A percentile compares a stretch with the other conserved stretches of the same genome.
phyloP scores from a whole-genome alignment of 2,329 filamentous ascomycete species.

The Colletotrichum neosansevieriae region DNA sequence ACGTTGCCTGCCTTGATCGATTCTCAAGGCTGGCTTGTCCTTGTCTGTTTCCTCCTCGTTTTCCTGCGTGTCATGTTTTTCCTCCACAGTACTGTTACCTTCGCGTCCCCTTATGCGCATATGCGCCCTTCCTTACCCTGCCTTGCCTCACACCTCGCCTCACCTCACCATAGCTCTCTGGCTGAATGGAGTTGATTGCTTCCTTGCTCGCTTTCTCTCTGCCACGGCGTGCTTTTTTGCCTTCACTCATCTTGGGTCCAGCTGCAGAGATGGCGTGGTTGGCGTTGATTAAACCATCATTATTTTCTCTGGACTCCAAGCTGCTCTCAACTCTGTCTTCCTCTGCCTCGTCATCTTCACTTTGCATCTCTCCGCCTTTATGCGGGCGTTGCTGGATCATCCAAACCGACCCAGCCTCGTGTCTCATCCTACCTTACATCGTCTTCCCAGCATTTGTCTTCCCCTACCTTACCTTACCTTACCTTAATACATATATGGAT shows the following conservation, averaged over 20 bases:
- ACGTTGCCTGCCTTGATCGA: neutral
- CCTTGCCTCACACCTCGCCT: neutral
- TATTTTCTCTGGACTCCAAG: neutral
- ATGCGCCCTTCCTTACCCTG: neutral
- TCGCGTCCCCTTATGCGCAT: too few species aligned
- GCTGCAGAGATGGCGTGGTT: neutral
- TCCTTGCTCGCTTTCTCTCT: neutral
- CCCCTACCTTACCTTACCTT: slow-evolving; percentile 14
- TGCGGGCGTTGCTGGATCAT: too few species aligned
- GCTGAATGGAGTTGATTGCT: slow-evolving; percentile 5
- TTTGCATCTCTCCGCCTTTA: neutral
- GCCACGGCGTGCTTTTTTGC: neutral
- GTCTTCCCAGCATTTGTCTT: neutral
- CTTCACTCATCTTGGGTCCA: neutral
- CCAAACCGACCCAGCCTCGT: too few species aligned
- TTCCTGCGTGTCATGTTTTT: neutral
- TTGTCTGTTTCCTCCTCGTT: slow-evolving; percentile 5
- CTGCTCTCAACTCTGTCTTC: neutral
- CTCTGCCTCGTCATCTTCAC: neutral
- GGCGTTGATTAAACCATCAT: neutral
- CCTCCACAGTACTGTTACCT: slow-evolving; percentile 1
- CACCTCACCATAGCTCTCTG: neutral
- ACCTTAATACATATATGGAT: slow-evolving; percentile 12
- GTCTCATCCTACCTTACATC: neutral
- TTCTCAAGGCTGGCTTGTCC: slow-evolving; percentile 9